A percentile compares a stretch with the other conserved stretches of the same genome.
Evolutionary conservation across 2,329 filamentous ascomycete species (phyloP).

Genomic region (Fusarium metavorans): DNA sequence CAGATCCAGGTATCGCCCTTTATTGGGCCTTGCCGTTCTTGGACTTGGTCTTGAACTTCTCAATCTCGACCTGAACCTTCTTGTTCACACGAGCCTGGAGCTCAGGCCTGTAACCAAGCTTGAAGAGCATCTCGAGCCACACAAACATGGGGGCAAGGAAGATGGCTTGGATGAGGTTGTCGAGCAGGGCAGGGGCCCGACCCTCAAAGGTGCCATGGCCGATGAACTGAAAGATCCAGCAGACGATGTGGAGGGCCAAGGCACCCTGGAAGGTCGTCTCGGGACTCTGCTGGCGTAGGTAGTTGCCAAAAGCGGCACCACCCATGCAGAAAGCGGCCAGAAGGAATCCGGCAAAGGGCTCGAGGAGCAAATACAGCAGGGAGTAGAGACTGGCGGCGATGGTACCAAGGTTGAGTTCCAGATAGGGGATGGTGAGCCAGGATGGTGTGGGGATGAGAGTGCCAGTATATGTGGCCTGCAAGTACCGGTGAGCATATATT

Average conservation of each 20-base stretch:
- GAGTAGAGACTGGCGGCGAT: conserved; percentile 77
- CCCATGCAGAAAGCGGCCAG: conserved; percentile 82
- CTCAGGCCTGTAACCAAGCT: conserved; percentile 88
- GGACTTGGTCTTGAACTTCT: conserved; percentile 75
- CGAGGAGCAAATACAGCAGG: conserved; percentile 87
- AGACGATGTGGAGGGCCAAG: conserved; percentile 75
- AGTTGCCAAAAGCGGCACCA: conserved; percentile 80
- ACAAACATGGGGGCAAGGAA: conserved; percentile 97
- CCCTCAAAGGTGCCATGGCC: conserved; percentile 92
- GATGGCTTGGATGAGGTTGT: conserved; percentile 91
- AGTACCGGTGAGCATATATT: conserved; percentile 11
- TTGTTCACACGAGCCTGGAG: conserved; percentile 84
- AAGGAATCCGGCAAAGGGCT: conserved; percentile 88
- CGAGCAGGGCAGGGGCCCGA: conserved; percentile 86
- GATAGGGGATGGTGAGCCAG: conserved; percentile 76
- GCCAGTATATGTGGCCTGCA: conserved; percentile 71
- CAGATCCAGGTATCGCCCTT: conserved; percentile 28
- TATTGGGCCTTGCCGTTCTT: conserved; percentile 65
- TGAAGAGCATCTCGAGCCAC: conserved; percentile 94
- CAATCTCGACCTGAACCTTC: conserved; percentile 80
- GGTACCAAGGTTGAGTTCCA: conserved; percentile 74
- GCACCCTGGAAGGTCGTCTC: conserved; percentile 67
- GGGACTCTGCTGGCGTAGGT: conserved; percentile 72
- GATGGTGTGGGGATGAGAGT: conserved; percentile 73
- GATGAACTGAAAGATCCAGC: conserved; percentile 91